Base-by-base conservation (phyloP, 371 early-diverging fungal genomes). In the Neoconidiobolus thromboides region DNA sequence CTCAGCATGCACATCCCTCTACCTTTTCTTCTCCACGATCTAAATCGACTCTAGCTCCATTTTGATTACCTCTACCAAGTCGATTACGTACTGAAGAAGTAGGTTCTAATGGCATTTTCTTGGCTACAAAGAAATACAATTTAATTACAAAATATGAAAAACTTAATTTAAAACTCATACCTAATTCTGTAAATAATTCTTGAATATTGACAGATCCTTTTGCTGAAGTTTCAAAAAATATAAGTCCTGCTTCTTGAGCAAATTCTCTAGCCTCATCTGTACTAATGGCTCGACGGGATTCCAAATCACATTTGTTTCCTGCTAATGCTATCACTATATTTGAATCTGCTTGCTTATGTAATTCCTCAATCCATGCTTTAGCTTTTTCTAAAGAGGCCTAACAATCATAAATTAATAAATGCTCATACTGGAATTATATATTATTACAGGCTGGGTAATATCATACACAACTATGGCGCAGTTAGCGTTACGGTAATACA, bases 401-500 rank as follows among this genome's bases (percentile, higher is more conserved):
- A 40, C 36, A 40, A 48, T 44, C 43, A 37, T 44, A 51, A 2
- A 38, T 40, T 46, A 46, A 43, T 26, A 15, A 3, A 44, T 42
- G 43, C 14, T 43, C 12, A 44, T 36, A 66, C 0, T 55, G 75
- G 63, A 26, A 26, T 26, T 26, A 26, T 26, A 26, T 26, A 26
- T 26, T 26, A 26, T 26, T 76, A 81, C 83, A 50, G 82, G 69
- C 73, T 94, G 92, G 44, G 98, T 96, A 64, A 98, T 89, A 75
- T 98, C 99, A 68, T 97, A 99, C 12, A 88, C 96, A 26, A 96
- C 92, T 3, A 94, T 83, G 2, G 94, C 96, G 56, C 90, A 92
- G 70, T 89, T 89, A 15, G 98, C 96, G 68, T 92, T 93, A 58
- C 98, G 79, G 71, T 98, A 98, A 74, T 98, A 99, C 93, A 95